phyloP scores from a whole-genome alignment of 2,329 filamentous ascomycete genomes.

The Fusarium devonianum region DNA sequence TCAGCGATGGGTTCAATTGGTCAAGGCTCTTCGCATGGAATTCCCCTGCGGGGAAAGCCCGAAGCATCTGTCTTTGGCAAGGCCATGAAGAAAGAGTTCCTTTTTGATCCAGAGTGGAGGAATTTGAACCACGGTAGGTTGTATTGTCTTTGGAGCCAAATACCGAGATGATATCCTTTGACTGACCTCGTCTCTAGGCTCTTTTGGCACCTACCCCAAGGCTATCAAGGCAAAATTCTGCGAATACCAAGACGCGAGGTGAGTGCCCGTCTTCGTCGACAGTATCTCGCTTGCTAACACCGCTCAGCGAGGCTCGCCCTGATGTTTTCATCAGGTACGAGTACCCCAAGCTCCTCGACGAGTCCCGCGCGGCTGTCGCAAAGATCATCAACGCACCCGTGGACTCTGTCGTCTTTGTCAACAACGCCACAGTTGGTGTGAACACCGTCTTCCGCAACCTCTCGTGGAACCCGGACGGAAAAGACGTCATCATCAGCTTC shows the following conservation, averaged over 20 bases:
- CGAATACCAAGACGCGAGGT: constrained; percentile 67
- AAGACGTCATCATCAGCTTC: constrained; percentile 82
- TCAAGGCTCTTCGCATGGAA: constrained; percentile 22
- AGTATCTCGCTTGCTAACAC: neutral
- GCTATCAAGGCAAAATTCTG: constrained; percentile 66
- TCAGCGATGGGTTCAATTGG: constrained; percentile 35
- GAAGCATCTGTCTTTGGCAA: constrained; percentile 44
- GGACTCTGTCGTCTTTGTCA: constrained; percentile 76
- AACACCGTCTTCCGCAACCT: constrained; percentile 84
- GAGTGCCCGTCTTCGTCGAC: neutral
- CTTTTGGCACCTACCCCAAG: constrained; percentile 78
- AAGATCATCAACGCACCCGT: constrained; percentile 69
- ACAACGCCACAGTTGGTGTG: constrained; percentile 80
- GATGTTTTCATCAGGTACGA: constrained; percentile 80
- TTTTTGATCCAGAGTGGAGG: constrained; percentile 70
- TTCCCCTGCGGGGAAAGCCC: constrained; percentile 37
- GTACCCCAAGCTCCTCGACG: constrained; percentile 68
- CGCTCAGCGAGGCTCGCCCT: constrained; percentile 65
- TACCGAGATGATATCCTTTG: too few species aligned
- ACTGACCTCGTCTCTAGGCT: constrained; percentile 58
- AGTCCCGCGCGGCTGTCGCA: constrained; percentile 73
- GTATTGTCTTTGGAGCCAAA: too few species aligned
- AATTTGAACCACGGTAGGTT: constrained; percentile 80
- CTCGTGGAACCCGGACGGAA: constrained; percentile 69
- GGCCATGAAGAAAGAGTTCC: constrained; percentile 67